Percentiles rank a stretch among this genome's conserved stretches.
Conservation (phyloP, 192 early-diverging fungal genomes). For the Funneliformis mosseae region DNA sequence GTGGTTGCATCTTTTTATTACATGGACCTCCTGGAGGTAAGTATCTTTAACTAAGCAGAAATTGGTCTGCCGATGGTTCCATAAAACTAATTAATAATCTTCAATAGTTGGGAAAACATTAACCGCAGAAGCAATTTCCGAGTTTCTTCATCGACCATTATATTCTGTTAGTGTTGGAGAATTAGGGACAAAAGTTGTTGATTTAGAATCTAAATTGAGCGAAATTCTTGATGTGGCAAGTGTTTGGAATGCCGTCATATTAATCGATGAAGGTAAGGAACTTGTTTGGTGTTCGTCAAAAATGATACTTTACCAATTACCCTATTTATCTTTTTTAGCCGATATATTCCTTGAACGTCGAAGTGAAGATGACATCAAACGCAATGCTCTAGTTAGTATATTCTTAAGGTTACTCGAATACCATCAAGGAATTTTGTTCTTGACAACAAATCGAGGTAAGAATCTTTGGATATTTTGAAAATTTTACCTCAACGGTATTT, state of each 20-base stretch:
- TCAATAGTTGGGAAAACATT: conserved; percentile 54
- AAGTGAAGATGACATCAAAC: conserved; percentile 45
- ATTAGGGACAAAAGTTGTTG: conserved; percentile 56
- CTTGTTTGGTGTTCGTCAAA: no score
- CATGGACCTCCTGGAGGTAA: conserved; percentile 57
- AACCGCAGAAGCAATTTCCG: conserved; percentile 62
- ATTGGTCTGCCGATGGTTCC: no score
- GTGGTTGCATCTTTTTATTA: conserved; percentile 58
- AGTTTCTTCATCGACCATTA: conserved; percentile 53
- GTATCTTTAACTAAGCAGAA: not conserved
- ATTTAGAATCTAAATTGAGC: conserved; percentile 50
- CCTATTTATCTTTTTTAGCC: conserved; percentile 33
- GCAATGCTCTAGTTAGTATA: conserved; percentile 61
- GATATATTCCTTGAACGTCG: conserved; percentile 63
- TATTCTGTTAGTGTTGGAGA: conserved; percentile 65
- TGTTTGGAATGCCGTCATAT: conserved; percentile 55
- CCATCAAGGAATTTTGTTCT: conserved; percentile 62
- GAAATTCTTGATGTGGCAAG: conserved; percentile 56
- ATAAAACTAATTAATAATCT: not conserved
- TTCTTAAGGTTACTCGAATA: conserved; percentile 63
- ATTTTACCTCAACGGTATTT: no score
- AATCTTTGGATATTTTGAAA: conserved; percentile 1
- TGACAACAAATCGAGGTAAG: conserved; percentile 61
- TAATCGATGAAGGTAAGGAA: conserved; percentile 61
- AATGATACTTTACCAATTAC: no score